Conservation (phyloP, 2,329 filamentous ascomycete genomes). For the Colletotrichum sp. region DNA sequence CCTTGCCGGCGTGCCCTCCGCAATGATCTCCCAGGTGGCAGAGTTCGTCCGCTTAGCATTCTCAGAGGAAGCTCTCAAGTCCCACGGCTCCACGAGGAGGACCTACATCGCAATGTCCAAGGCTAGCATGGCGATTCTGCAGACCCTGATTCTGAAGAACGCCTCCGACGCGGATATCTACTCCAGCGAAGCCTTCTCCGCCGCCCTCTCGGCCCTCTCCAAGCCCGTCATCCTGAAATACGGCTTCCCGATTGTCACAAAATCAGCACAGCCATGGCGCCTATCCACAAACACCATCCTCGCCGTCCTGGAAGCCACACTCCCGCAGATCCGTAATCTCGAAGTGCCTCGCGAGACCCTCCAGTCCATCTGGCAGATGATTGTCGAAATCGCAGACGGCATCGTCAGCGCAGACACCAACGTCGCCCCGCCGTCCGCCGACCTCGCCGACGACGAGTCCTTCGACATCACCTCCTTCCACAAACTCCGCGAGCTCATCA, state of each 20-base stretch:
- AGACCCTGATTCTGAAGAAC: constrained; percentile 64
- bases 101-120: constrained; percentile 93
- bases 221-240: constrained; percentile 83
- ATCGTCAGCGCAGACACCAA: constrained; percentile 70
- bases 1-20: constrained; percentile 66
- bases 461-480: constrained; percentile 83
- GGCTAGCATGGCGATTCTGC: constrained; percentile 74
- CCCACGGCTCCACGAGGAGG: constrained; percentile 53
- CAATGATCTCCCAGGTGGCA: constrained; percentile 72
- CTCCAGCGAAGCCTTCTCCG: constrained; percentile 67
- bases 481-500: constrained; percentile 72
- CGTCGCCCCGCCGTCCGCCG: constrained; percentile 45
- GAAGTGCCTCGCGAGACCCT: constrained; percentile 49
- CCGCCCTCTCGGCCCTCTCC: constrained; percentile 69
- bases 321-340: constrained; percentile 63
- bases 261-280: constrained; percentile 76
- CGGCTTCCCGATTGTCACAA: constrained; percentile 73
- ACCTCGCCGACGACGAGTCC: constrained; percentile 71
- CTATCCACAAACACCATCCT: constrained; percentile 76
- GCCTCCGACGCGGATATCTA: constrained; percentile 72
- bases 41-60: constrained; percentile 77
- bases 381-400: constrained; percentile 70
- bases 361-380: constrained; percentile 71
- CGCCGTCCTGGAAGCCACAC: constrained; percentile 68
- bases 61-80: constrained; percentile 35